phyloP scores from a whole-genome alignment of 129 eudicot genomes.

The Lactuca saligna region DNA sequence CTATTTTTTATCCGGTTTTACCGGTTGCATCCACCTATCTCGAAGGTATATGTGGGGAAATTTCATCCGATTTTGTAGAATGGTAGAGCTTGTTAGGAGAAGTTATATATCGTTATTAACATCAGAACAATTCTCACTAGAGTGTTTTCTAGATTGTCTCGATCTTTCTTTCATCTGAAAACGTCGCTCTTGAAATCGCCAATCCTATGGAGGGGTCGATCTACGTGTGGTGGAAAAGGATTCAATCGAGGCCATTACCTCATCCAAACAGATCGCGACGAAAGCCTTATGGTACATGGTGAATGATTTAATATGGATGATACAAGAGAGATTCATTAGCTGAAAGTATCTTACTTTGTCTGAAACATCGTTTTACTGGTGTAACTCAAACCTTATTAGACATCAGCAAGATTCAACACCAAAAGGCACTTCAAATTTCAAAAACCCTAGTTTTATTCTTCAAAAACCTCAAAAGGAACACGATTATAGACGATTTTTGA shows the following conservation, averaged over 20 bases:
- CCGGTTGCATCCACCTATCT: too few species aligned
- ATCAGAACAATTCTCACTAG: too few species aligned
- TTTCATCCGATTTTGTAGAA: too few species aligned
- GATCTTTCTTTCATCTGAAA: constrained; percentile 5
- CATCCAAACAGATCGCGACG: constrained; percentile 62
- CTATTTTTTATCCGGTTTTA: too few species aligned
- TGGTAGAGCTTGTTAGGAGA: too few species aligned
- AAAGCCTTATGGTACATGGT: constrained; percentile 95
- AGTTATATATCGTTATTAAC: too few species aligned
- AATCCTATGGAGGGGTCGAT: constrained; percentile 91
- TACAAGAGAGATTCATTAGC: constrained; percentile 81
- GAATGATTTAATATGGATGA: constrained; percentile 73
- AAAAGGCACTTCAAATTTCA: constrained; percentile 50
- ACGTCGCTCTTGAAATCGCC: constrained; percentile 79
- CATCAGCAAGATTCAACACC: constrained; percentile 88
- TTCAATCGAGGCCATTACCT: constrained; percentile 46
- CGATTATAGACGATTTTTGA: background rate
- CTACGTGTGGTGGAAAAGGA: constrained; percentile 80
- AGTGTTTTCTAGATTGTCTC: too few species aligned
- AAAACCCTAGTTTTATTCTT: background rate
- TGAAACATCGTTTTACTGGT: constrained; percentile 84
- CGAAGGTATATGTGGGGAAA: too few species aligned
- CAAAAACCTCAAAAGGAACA: background rate
- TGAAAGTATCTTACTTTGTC: constrained; percentile 73
- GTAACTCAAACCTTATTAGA: constrained; percentile 88